Percentiles rank a stretch among this genome's conserved stretches.
Conservation (phyloP, 1,284 basidiomycete species). For the Cutaneotrichosporon sp. region DNA sequence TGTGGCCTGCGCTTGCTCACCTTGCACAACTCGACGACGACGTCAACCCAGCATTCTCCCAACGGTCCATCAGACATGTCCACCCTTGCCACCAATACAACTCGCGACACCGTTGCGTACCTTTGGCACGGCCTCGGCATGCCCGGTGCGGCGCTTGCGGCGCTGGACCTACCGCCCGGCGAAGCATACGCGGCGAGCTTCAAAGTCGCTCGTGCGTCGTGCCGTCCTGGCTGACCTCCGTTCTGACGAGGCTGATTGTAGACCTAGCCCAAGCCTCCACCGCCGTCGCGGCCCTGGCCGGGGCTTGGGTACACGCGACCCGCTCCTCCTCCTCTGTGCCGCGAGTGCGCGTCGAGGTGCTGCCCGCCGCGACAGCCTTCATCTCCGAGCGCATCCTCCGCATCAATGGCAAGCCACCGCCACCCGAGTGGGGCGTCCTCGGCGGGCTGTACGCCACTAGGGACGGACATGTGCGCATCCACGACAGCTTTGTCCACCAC, state of each 20-base stretch:
- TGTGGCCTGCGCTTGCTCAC: no score
- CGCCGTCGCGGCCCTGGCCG: neutral
- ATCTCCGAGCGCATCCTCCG: neutral
- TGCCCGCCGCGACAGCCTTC: neutral
- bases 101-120: neutral
- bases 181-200: neutral
- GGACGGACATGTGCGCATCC: neutral
- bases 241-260: neutral
- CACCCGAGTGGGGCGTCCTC: neutral
- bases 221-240: neutral
- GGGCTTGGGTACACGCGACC: neutral
- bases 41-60: no score
- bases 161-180: neutral
- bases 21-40: no score
- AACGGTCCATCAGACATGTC: no score
- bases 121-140: neutral
- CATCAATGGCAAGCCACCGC: neutral
- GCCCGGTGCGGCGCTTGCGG: neutral
- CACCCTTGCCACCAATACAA: neutral
- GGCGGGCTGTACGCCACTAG: neutral
- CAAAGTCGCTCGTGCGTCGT: neutral
- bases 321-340: neutral
- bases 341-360: neutral
- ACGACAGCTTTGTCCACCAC: constrained; percentile 1
- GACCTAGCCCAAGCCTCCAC: neutral